Evolutionary conservation across 768 basidiomycete genomes (phyloP).

Genomic region (Pisolithus orientalis): DNA sequence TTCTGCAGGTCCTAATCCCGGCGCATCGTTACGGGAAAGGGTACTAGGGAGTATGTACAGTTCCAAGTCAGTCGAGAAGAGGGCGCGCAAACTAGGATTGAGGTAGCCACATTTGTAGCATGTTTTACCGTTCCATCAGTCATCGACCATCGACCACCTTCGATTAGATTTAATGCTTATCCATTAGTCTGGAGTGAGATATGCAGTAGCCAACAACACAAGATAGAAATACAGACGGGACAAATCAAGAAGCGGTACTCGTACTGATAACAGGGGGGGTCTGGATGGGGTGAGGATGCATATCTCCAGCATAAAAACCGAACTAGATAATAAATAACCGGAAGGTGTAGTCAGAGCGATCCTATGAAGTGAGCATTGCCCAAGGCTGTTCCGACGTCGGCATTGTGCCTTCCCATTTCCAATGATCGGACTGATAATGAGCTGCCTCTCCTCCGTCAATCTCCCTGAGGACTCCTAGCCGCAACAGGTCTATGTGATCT

Average conservation of each 20-base stretch:
- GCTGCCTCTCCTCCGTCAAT: conserved; percentile 72
- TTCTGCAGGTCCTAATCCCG: conserved; percentile 16
- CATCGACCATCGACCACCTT: too few species aligned
- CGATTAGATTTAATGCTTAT: conserved; percentile 12
- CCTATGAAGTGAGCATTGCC: conserved; percentile 50
- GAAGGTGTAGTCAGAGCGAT: conserved; percentile 24
- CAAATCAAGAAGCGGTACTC: conserved; percentile 35
- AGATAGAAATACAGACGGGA: conserved; percentile 51
- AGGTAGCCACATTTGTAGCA: conserved; percentile 3
- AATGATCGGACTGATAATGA: conserved; percentile 50
- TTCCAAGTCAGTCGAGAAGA: conserved; percentile 12
- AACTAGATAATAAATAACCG: conserved; percentile 32
- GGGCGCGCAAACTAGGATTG: conserved; percentile 5
- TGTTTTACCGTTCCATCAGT: background rate
- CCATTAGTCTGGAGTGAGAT: conserved; percentile 33
- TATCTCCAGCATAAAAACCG: conserved; percentile 40
- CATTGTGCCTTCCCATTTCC: conserved; percentile 75
- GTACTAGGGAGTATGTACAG: conserved; percentile 52
- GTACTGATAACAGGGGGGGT: conserved; percentile 33
- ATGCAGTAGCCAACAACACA: conserved; percentile 55
- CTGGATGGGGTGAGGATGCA: conserved; percentile 29
- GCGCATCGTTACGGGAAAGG: conserved; percentile 42
- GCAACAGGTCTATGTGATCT: conserved; percentile 42
- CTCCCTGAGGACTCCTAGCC: conserved; percentile 58
- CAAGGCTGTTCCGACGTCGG: conserved; percentile 59